Percentiles rank a stretch among this genome's conserved stretches.
These are phyloP conservation scores for Cordyceps cateniannulata DNA, from an alignment of 2,329 filamentous ascomycete genomes.

Conservation along the genomic window DNA sequence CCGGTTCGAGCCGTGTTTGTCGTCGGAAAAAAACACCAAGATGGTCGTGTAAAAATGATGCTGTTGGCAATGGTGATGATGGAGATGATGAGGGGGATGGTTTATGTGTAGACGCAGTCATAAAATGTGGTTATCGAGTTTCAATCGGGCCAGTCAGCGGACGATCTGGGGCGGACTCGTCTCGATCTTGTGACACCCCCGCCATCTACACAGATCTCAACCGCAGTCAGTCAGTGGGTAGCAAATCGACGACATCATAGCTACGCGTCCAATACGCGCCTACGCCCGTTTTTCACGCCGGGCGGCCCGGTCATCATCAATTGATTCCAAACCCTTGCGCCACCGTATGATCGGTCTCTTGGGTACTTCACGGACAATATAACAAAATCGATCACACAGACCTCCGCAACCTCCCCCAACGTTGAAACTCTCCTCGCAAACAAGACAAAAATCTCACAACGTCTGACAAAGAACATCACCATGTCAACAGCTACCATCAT, in stretches of 20 bases:
- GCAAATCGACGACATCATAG: conserved; percentile 10
- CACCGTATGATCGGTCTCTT: too few species aligned
- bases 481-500: conserved; percentile 6
- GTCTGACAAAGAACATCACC: background rate
- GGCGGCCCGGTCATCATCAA: background rate
- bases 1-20: too few species aligned
- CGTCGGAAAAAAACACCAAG: too few species aligned
- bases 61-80: background rate
- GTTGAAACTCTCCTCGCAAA: too few species aligned
- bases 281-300: too few species aligned
- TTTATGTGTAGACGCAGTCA: too few species aligned
- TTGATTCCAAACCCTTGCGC: background rate
- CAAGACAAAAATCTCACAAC: background rate
- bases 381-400: too few species aligned
- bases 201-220: conserved; percentile 1
- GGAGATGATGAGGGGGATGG: background rate
- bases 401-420: too few species aligned
- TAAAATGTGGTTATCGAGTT: too few species aligned
- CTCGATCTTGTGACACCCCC: conserved; percentile 2
- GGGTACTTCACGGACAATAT: too few species aligned
- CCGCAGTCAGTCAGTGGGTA: background rate
- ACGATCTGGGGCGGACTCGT: background rate
- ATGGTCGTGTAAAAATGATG: too few species aligned
- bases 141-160: background rate
- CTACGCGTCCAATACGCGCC: background rate